Conservation (phyloP, 495 filamentous ascomycete genomes). For the Articulospora tetracladia region DNA sequence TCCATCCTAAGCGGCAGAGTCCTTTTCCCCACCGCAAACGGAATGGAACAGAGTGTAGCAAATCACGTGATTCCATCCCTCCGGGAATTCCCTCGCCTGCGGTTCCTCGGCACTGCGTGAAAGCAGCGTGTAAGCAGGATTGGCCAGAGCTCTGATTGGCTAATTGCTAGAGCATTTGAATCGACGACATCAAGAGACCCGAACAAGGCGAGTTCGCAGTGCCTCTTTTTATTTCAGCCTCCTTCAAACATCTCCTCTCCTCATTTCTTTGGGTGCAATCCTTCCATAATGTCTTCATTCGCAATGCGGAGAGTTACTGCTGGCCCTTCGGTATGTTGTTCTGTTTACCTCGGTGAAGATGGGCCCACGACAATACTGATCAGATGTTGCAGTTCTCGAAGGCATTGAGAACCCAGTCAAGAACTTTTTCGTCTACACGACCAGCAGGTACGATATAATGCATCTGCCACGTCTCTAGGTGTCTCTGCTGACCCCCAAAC, state of each 20-base stretch:
- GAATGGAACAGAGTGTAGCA: too few species aligned
- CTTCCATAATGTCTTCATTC: constrained; percentile 25
- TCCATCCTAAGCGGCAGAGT: too few species aligned
- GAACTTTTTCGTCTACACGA: constrained; percentile 81
- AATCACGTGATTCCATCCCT: background rate
- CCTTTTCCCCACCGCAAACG: too few species aligned
- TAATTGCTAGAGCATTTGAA: constrained; percentile 18
- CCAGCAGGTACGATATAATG: constrained; percentile 62
- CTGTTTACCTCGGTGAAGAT: background rate
- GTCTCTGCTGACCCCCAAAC: constrained; percentile 14
- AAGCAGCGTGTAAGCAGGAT: constrained; percentile 10
- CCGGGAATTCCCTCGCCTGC: background rate
- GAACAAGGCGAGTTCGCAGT: background rate
- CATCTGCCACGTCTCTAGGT: background rate
- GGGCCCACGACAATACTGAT: constrained; percentile 8
- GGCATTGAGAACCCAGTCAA: constrained; percentile 47
- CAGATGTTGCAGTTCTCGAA: constrained; percentile 39
- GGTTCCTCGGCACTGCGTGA: constrained; percentile 7
- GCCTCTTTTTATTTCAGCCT: background rate
- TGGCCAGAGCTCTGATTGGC: constrained; percentile 13
- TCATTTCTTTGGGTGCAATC: constrained; percentile 2
- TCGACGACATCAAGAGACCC: constrained; percentile 13
- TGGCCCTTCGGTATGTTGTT: constrained; percentile 25
- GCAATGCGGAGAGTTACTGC: constrained; percentile 26
- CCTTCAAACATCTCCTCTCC: constrained; percentile 11